Base-by-base conservation (phyloP, 31 red algal genomes). In the Asparagopsis taxiformis region DNA sequence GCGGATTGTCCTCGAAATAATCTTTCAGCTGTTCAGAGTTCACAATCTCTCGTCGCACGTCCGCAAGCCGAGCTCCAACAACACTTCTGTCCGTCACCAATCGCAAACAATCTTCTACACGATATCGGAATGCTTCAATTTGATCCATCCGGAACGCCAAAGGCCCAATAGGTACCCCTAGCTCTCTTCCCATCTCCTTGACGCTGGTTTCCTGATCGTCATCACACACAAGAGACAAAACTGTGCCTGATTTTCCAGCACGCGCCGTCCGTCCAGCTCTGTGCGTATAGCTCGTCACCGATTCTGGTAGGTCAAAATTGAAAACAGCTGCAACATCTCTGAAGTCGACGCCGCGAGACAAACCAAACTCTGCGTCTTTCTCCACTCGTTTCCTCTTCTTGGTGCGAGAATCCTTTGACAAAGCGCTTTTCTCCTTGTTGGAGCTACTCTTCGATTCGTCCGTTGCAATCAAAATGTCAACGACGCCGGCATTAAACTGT, bases 61-160 rank as follows among this genome's bases (percentile, higher is more conserved):
- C 95, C 10, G 65, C 62, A 13, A 91, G 54, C 5, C 90, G 74
- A 17, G 95, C 95, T 51, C 71, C 85, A 28, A 65, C 74, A 16
- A 98, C 70, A 3, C 74, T 81, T 2, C 57, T 48, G 35, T 76
- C 70, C 1, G 95, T 98, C 11, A 93, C 80, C 51, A 70, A 59
- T 41, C 87, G 81, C 23, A 94, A 58, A 6, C 65, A 62, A 49
- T 98, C 95, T 55, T 98, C 95, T 20, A 93, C 90, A 30, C 95
- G 90, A 72, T 98, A 98, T 39, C 95, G 95, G 77, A 98, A 94
- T 16, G 88, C 81, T 62, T 94, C 91, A 26, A 98, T 76, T 36
- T 85, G 65, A 44, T 79, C 85, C 72, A 79, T 85, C 39, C 72
- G 71, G 53, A 94, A 75, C 13, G 77, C 80, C 8, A 98, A 67